Evolutionary conservation across 805 yeast genomes (phyloP).

Genomic region (Starmerella riodocensis): DNA sequence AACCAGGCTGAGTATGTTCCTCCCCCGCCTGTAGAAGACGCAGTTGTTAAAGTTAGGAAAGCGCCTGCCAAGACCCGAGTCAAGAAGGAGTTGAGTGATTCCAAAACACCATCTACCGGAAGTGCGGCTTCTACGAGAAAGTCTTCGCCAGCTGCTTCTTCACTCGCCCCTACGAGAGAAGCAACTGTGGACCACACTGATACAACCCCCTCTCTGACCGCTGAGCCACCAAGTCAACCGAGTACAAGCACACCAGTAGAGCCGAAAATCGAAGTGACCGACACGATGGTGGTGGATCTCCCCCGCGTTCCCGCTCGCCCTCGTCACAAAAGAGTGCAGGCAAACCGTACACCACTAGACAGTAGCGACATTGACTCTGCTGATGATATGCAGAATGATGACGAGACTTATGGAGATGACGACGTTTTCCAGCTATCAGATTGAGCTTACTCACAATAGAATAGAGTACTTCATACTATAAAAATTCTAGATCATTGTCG

Average conservation of each 20-base stretch:
- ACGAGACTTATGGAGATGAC: constrained; percentile 10
- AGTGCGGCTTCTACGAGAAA: too few relatives aligned
- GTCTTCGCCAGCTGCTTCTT: not conserved
- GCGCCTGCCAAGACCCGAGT: constrained; percentile 6
- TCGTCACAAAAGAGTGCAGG: too few relatives aligned
- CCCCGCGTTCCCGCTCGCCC: too few relatives aligned
- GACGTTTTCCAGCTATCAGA: constrained; percentile 12
- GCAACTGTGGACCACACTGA: too few relatives aligned
- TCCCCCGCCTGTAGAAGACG: constrained; percentile 21
- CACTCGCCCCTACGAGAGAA: not conserved
- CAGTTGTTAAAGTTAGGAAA: constrained; percentile 3
- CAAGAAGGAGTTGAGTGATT: constrained; percentile 8
- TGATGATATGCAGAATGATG: constrained; percentile 4
- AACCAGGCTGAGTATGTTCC: constrained; percentile 11
- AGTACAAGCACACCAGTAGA: too few relatives aligned
- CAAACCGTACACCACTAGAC: too few relatives aligned
- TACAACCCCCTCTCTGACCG: too few relatives aligned
- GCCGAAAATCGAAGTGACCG: too few relatives aligned
- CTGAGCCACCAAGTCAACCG: too few relatives aligned
- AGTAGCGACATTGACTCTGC: too few relatives aligned
- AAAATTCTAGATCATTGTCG: not conserved
- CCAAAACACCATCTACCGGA: not conserved
- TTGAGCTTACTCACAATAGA: not conserved
- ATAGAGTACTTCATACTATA: not conserved
- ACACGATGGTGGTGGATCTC: too few relatives aligned